A percentile compares a stretch with the other conserved stretches of the same genome.
Conservation (phyloP, 441 rosid species). For the Euphorbia neoarborescens region DNA sequence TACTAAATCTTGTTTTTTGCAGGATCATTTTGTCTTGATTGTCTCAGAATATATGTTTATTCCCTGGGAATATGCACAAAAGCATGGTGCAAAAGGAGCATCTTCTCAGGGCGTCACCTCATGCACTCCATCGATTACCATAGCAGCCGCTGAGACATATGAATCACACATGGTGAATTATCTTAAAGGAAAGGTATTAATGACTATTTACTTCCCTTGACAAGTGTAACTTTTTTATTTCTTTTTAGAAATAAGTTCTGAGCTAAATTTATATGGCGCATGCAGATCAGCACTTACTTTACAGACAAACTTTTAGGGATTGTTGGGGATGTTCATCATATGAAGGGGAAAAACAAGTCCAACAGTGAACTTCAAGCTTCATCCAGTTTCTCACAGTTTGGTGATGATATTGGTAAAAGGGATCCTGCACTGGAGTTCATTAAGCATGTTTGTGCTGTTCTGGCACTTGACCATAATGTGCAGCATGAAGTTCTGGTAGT, state of each 20-base stretch:
- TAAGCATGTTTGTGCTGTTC: conserved; percentile 67
- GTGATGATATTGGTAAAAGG: conserved; percentile 31
- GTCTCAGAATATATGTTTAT: conserved; percentile 81
- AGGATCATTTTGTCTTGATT: conserved; percentile 73
- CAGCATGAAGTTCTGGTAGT: conserved; percentile 83
- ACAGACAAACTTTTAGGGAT: conserved; percentile 61
- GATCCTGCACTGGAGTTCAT: conserved; percentile 76
- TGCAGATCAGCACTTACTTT: conserved; percentile 65
- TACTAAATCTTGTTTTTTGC: conserved; percentile 29
- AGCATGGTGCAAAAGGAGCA: conserved; percentile 38
- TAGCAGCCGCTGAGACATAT: conserved; percentile 56
- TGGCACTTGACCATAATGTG: conserved; percentile 75
- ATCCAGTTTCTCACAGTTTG: conserved; percentile 24
- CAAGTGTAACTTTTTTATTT: conserved; percentile 13
- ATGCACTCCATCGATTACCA: conserved; percentile 60
- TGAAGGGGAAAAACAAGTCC: conserved; percentile 44
- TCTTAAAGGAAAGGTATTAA: conserved; percentile 64
- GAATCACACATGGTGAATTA: conserved; percentile 57
- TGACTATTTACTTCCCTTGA: conserved; percentile 12
- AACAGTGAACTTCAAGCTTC: conserved; percentile 27
- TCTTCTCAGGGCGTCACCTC: conserved; percentile 39
- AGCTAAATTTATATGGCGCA: conserved; percentile 7
- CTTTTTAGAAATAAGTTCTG: conserved; percentile 17
- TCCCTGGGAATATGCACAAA: conserved; percentile 77
- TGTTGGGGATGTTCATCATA: conserved; percentile 52